Conservation (phyloP, 306 rosid genomes). For the Heteromeles arbutifolia region DNA sequence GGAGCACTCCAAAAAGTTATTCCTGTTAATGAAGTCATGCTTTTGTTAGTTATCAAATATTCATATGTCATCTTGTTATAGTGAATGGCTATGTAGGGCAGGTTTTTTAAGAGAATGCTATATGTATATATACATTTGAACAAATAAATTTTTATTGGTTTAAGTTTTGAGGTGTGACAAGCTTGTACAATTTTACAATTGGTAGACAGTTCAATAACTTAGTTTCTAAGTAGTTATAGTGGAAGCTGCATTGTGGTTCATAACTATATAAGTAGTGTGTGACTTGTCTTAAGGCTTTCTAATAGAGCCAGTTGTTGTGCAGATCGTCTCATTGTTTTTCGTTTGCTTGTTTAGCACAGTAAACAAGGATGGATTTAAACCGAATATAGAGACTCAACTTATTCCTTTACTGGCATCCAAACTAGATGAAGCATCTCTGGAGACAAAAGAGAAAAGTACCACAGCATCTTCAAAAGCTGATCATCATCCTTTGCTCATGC, state of each 20-base stretch:
- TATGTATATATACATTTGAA: not conserved
- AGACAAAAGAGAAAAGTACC: slow-evolving; percentile 49
- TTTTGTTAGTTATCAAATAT: no score
- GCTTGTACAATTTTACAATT: not conserved
- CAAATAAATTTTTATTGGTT: not conserved
- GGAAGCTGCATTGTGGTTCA: not conserved
- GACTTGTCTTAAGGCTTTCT: not conserved
- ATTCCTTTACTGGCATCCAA: slow-evolving; percentile 78
- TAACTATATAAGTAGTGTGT: not conserved
- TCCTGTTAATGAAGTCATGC: no score
- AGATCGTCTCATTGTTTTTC: slow-evolving; percentile 10
- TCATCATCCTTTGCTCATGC: slow-evolving; percentile 73
- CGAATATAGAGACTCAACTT: slow-evolving; percentile 84
- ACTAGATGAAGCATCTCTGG: slow-evolving; percentile 49
- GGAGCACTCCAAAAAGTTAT: no score
- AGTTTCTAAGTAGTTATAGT: not conserved
- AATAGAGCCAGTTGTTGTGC: not conserved
- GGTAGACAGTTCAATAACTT: not conserved
- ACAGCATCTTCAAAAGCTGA: slow-evolving; percentile 43
- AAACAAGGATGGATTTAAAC: slow-evolving; percentile 93
- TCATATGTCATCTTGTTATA: no score
- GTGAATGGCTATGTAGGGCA: no score
- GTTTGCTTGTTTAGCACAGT: slow-evolving; percentile 68
- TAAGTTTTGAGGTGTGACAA: not conserved
- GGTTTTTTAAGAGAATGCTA: not conserved